phyloP scores from a whole-genome alignment of 495 filamentous ascomycete genomes.

The Penicillium canariense region DNA sequence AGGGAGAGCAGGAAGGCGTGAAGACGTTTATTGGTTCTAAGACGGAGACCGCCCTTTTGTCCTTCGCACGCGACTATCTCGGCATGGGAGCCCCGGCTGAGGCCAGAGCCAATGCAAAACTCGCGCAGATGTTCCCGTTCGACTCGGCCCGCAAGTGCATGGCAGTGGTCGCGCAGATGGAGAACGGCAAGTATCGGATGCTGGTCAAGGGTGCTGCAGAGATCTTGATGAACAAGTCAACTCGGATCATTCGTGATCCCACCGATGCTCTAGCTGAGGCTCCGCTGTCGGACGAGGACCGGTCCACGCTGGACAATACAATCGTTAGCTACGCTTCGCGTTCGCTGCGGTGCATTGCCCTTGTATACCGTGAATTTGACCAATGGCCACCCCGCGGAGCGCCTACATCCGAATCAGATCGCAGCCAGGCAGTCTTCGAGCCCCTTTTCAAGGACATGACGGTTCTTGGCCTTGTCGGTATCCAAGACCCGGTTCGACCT shows the following conservation, averaged over 20 bases:
- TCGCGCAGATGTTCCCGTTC: constrained; percentile 77
- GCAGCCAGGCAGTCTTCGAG: constrained; percentile 71
- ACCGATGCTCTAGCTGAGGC: constrained; percentile 54
- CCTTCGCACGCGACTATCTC: constrained; percentile 72
- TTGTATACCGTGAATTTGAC: constrained; percentile 85
- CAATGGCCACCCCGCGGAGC: constrained; percentile 78
- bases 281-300: constrained; percentile 57
- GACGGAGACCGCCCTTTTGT: constrained; percentile 81
- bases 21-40: constrained; percentile 80
- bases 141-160: constrained; percentile 88
- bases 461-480: constrained; percentile 76
- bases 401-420: constrained; percentile 64
- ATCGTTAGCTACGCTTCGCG: constrained; percentile 77
- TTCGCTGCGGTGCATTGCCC: constrained; percentile 82
- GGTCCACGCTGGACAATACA: constrained; percentile 56
- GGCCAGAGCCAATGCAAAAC: constrained; percentile 65
- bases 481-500: constrained; percentile 79
- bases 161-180: constrained; percentile 70
- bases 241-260: constrained; percentile 69
- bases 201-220: constrained; percentile 89
- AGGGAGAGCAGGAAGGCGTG: constrained; percentile 68
- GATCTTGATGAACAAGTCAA: constrained; percentile 72
- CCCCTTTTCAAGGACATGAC: constrained; percentile 76
- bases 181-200: constrained; percentile 66
- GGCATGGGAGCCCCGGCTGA: constrained; percentile 69